A percentile compares a stretch with the other conserved stretches of the same genome.
These are phyloP conservation scores for Rhytidiadelphus loreus DNA, from an alignment of 225 moss, liverwort and hornwort genomes.

Conservation along the genomic window DNA sequence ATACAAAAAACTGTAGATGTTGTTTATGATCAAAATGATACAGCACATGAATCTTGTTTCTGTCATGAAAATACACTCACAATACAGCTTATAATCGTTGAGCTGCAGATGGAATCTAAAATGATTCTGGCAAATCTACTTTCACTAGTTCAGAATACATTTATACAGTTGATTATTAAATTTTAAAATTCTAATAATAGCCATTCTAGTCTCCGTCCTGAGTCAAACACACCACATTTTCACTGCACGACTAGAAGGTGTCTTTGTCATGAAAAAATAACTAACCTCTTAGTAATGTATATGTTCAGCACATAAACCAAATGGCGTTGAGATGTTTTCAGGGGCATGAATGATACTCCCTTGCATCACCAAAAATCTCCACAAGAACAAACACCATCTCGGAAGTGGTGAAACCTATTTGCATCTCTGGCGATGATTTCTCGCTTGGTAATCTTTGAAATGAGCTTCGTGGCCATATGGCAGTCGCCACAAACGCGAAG, in stretches of 20 bases:
- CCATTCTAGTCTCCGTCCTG: neutral
- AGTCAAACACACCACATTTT: neutral
- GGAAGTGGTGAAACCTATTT: slow-evolving; percentile 42
- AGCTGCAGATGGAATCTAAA: neutral
- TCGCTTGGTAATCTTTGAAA: slow-evolving; percentile 38
- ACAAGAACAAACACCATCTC: slow-evolving; percentile 41
- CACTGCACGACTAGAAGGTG: neutral
- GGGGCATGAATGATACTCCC: neutral
- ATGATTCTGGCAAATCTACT: neutral
- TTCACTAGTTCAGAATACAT: neutral
- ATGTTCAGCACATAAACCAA: neutral
- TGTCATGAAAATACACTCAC: no score
- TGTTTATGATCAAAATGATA: neutral
- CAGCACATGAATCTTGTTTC: neutral
- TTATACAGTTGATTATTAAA: neutral
- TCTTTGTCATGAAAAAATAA: neutral
- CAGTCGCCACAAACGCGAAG: slow-evolving; percentile 54
- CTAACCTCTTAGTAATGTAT: neutral
- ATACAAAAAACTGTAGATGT: no score
- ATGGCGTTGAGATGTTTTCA: neutral
- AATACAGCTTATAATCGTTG: neutral
- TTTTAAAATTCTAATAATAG: no score
- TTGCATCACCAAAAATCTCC: slow-evolving; percentile 47
- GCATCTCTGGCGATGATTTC: slow-evolving; percentile 44
- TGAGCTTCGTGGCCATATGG: slow-evolving; percentile 41